Evolutionary conservation across 345 rosid species (phyloP), one percentile per base, ranked within the genome.

Genomic region (Populus pruinosa): DNA sequence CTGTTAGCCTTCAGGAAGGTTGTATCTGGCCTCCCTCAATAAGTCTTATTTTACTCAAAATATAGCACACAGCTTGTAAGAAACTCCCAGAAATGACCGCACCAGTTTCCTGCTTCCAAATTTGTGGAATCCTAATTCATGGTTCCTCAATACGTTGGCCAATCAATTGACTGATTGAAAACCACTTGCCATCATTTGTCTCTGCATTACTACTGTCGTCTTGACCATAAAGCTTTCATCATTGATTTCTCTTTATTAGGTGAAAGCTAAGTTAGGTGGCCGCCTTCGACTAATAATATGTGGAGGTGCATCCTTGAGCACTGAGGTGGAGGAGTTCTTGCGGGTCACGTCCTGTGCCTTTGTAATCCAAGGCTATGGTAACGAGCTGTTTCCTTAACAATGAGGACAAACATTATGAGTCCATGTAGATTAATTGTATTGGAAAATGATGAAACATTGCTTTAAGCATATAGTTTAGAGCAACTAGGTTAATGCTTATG

Each of bases 1-100:
- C 85, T 96, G 47, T 80, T 96, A 75, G 99, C 98, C 74, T 96
- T 96, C 92, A 89, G 98, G 82, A 96, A 95, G 99, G 99, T 95
- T 69, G 5, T 8, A 33, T 39, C 25, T 50, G 33, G 18, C 64
- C 35, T 80, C 50, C 56, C 71, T 20, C 20, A 3, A 38, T 8
- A 27, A 10, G 50, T 47, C 18, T 2, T 47, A 47, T 14, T 47
- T 47, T 47, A 14, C 18, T 47, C 18, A 3, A 13, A 47, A 47
- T 47, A 16, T 47, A 47, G 53, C 53, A 47, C 53, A 14, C 53
- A 47, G 18, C 53, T 3, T 47, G 53, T 14, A 47, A 47, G 53
- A 16, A 47, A 47, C 53, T 47, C 18, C 53, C 53, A 14, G 3
- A 47, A 47, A 47, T 47, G 53, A 47, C 53, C 53, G 17, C 18